Percentiles rank a stretch among this genome's conserved stretches.
These are phyloP conservation scores for Pecoramyces ruminantium DNA, from an alignment of 192 early-diverging fungal species.

Conservation along the genomic window DNA sequence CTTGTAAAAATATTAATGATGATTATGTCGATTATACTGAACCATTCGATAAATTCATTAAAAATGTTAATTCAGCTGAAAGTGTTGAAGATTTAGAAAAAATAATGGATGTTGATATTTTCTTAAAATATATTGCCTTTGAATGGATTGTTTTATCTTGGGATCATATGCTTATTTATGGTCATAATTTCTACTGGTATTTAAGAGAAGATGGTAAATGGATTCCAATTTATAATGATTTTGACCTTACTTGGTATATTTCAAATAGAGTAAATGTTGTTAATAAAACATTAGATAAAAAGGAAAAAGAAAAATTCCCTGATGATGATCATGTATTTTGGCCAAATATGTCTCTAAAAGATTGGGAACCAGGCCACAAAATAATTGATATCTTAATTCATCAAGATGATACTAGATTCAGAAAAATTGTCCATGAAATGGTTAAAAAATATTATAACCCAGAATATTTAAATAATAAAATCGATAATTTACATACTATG, in stretches of 20 bases:
- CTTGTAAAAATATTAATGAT: neutral
- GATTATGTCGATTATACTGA: neutral
- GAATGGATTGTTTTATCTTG: neutral
- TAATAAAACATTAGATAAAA: neutral
- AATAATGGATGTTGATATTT: neutral
- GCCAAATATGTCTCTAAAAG: neutral
- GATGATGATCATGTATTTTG: neutral
- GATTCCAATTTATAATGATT: neutral
- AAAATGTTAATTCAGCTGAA: neutral
- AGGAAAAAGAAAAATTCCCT: neutral
- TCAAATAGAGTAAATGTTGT: neutral
- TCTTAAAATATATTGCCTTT: neutral
- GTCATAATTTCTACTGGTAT: neutral
- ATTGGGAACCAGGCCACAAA: neutral
- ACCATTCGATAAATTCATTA: neutral
- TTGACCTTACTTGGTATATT: neutral
- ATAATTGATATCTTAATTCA: neutral
- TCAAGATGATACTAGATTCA: neutral
- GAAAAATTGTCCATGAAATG: neutral
- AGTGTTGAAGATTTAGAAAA: neutral
- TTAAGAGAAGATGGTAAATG: neutral
- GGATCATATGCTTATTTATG: neutral
- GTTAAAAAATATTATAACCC: neutral
- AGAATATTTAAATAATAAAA: neutral
- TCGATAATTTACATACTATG: neutral